Evolutionary conservation across 176 grass and related monocot genomes (phyloP).

Genomic region (Neostapfia colusana): DNA sequence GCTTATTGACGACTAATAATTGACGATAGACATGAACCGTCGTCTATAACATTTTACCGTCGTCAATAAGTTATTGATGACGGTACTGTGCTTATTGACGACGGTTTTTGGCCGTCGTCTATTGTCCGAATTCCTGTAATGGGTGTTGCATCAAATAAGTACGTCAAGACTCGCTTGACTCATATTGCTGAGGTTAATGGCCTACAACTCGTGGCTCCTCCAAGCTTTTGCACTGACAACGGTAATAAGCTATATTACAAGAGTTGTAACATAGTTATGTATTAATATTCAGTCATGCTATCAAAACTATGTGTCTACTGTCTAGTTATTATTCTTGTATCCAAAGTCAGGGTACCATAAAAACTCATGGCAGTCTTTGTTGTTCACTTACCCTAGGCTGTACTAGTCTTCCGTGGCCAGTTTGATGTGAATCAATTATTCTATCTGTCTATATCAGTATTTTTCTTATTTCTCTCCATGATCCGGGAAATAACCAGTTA

Average conservation of each 20-base stretch:
- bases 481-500: background rate
- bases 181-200: conserved; percentile 60
- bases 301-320: background rate
- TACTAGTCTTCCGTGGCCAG: background rate
- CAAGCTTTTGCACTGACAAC: conserved; percentile 93
- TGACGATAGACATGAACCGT: too few relatives aligned
- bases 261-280: too few relatives aligned
- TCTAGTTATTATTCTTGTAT: too few relatives aligned
- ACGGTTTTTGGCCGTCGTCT: too few relatives aligned
- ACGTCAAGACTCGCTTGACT: conserved; percentile 69
- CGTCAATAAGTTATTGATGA: too few relatives aligned
- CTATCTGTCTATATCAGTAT: background rate
- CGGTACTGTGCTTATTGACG: too few relatives aligned
- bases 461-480: conserved; percentile 1
- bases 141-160: conserved; percentile 94
- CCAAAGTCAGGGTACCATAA: conserved; percentile 4
- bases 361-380: too few relatives aligned
- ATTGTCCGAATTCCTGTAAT: too few relatives aligned
- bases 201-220: conserved; percentile 68
- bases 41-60: too few relatives aligned
- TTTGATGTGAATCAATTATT: conserved; percentile 25
- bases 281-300: too few relatives aligned
- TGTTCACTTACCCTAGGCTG: too few relatives aligned
- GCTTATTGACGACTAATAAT: too few relatives aligned
- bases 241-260: conserved; percentile 53